phyloP scores from a whole-genome alignment of 768 basidiomycete genomes.

The Phylloporus sp. region DNA sequence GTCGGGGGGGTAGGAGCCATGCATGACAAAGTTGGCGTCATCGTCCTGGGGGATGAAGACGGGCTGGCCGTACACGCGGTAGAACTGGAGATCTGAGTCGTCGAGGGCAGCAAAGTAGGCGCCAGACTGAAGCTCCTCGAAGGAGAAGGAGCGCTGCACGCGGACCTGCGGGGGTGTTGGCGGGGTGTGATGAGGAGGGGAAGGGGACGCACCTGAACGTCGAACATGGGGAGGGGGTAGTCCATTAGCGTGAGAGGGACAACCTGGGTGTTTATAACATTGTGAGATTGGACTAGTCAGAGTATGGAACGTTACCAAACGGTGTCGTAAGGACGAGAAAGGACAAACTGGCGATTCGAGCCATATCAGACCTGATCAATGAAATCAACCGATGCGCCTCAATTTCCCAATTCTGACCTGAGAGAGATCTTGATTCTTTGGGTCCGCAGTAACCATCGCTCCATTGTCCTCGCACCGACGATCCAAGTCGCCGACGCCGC shows the following conservation, averaged over 20 bases:
- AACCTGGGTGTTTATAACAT: not conserved
- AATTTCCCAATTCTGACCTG: not conserved
- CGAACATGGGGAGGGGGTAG: conserved; percentile 13
- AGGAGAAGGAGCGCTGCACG: conserved; percentile 30
- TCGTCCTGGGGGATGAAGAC: conserved; percentile 30
- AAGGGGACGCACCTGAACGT: conserved; percentile 17
- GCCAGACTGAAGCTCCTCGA: conserved; percentile 34
- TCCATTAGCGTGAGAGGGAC: conserved; percentile 15
- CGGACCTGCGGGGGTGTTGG: conserved; percentile 17
- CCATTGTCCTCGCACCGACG: not conserved
- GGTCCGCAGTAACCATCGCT: not conserved
- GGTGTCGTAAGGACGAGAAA: not conserved
- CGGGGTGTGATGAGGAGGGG: not conserved
- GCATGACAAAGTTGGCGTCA: conserved; percentile 16
- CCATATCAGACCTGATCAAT: conserved; percentile 1
- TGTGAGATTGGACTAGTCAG: not conserved
- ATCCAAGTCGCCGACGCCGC: not conserved
- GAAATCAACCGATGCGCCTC: not conserved
- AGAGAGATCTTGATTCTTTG: conserved; percentile 31
- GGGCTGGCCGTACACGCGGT: conserved; percentile 30
- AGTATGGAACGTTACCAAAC: not conserved
- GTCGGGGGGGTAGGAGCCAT: conserved; percentile 5
- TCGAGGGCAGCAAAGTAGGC: conserved; percentile 28
- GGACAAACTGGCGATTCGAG: not conserved
- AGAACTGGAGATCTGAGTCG: conserved; percentile 33